Evolutionary conservation across 2,329 filamentous ascomycete species (phyloP), one percentile per base, ranked within the genome.

Genomic region (Rhinocladiella similis): DNA sequence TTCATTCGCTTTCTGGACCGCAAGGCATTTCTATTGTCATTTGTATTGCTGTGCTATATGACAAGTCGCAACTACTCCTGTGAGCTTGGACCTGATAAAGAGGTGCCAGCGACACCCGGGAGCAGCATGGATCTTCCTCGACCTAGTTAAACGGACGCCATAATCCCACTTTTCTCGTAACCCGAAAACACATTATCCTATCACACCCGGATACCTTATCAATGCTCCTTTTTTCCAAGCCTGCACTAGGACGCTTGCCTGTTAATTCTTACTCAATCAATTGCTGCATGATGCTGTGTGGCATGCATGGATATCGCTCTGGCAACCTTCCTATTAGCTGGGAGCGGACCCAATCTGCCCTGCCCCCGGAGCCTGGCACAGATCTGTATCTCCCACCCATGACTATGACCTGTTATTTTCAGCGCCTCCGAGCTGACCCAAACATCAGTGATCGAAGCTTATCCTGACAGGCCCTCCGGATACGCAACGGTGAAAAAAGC

Each of bases 231-330:
- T 39, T 50, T 47, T 54, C 50, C 45, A 33, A 43, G n/a, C 49
- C 47, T 45, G 38, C 19, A 50, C 47, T 18, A 58, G 47, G 52
- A 51, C 54, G 18, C 39, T 41, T 16, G 16, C 29, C 55, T 29
- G 18, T 54, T 59, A 56, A 54, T 43, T 62, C 47, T 62, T 62
- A 62, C 59, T 59, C 59, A 62, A 62, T 62, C 59, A 62, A 62
- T 59, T 62, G 59, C 59, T 57, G 53, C 47, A 33, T 33, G 29
- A 33, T 33, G 29, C 29, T 9, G 29, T 33, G 29, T 12, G 6
- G 29, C 29, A 51, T 50, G 57, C 54, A 51, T 45, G 53, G 27
- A 20, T 18, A 25, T 41, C n/a, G 35, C 18, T 36, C 14, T 41
- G n/a, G 43, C 16, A 45, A 38, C 5, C 16, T 43, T 16, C 47